Evolutionary conservation across 2,329 filamentous ascomycete genomes (phyloP), one percentile per base, ranked within the genome.

Genomic region (Capronia epimyces): DNA sequence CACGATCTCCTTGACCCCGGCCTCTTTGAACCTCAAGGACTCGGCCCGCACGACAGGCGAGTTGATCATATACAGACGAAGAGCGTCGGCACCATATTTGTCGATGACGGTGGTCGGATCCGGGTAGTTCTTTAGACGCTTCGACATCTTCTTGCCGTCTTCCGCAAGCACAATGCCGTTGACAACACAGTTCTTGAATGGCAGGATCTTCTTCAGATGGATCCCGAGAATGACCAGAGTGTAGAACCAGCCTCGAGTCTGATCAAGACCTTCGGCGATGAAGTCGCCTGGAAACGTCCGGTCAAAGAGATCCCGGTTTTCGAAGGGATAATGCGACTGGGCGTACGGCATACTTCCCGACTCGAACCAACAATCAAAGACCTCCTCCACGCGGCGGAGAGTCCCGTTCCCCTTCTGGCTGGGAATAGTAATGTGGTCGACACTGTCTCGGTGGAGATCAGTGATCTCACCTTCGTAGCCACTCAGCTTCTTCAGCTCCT

Each of bases 81-180:
- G 78, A n/a, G 89, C 87, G 70, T 95, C 89, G 1, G 87, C 88
- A 18, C 89, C 89, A 65, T 91, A 91, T 66, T 86, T 85, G 54
- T 83, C 73, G 75, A 95, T 90, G 58, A 95, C 80, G 39, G 86
- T 73, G 48, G 73, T 75, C 3, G 89, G 89, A 62, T 94, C 88
- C 0, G 89, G 89, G 67, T 93, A 95, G 69, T 95, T 95, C 73
- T 94, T 91, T 42, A 94, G 76, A 34, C 89, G 82, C 70, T 95
- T 95, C 10, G 88, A 93, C 89, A 95, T 95, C 75, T 95, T 95
- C 76, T 94, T 94, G 50, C 89, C 89, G 63, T 94, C 87, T 66
- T 93, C 87, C 1, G 88, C 88, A 22, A 94, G 76, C 7, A 94
- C 87, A 51, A 94, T 89, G 43, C 88, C 88, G 65, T 93, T 94